Evolutionary conservation across 73 alveolate species (phyloP).

Genomic region (Tetrahymena malaccensis): DNA sequence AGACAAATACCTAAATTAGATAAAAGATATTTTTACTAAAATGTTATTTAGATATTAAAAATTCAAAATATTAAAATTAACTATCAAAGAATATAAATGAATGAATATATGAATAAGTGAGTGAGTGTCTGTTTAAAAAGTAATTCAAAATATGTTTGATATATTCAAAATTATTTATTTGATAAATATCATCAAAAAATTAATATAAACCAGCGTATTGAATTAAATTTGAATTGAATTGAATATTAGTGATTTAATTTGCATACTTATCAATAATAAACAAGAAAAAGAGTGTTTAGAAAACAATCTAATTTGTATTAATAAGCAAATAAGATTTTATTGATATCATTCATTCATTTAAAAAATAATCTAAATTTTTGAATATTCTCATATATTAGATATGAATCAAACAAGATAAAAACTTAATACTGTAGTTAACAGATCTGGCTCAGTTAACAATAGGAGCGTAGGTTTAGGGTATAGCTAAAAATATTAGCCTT

Average conservation of each 20-base stretch:
- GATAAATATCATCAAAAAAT: not conserved
- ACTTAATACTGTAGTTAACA: not conserved
- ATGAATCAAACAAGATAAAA: not conserved
- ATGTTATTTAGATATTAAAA: too few species aligned
- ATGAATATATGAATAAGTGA: not conserved
- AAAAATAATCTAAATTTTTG: not conserved
- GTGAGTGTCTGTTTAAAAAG: not conserved
- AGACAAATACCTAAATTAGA: too few species aligned
- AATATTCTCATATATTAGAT: not conserved
- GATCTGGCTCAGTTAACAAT: not conserved
- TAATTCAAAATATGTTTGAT: too few species aligned
- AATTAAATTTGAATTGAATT: not conserved
- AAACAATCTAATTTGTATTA: not conserved
- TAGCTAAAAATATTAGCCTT: not conserved
- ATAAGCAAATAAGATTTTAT: not conserved
- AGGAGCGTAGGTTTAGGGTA: not conserved
- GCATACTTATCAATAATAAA: not conserved
- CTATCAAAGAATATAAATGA: too few species aligned
- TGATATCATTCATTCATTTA: not conserved
- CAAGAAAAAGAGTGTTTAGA: not conserved
- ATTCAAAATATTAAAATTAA: not conserved
- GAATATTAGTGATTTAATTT: not conserved
- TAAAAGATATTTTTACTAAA: too few species aligned
- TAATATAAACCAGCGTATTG: not conserved
- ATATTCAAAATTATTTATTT: not conserved